Percentiles rank a stretch among this genome's conserved stretches.
Conservation (phyloP, 108 stramenopile species). For the Cylindrotheca fusiformis region DNA sequence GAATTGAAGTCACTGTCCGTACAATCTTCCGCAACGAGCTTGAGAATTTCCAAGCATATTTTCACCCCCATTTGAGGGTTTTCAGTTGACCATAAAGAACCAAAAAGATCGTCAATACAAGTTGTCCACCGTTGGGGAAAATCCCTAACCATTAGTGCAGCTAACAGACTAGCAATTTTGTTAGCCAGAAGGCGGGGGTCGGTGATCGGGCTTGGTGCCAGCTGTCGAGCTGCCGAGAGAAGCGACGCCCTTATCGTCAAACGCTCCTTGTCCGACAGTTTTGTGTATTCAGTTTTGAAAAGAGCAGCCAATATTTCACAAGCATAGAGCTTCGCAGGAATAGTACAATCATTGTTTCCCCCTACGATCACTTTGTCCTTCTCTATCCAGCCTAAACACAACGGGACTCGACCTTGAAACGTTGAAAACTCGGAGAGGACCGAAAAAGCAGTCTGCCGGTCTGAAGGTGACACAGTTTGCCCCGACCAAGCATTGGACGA, state of each 20-base stretch:
- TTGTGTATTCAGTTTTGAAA: conserved; percentile 53
- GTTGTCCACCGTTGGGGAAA: conserved; percentile 88
- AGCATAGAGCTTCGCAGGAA: conserved; percentile 73
- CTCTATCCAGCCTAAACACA: conserved; percentile 51
- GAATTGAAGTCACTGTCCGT: conserved; percentile 91
- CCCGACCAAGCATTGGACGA: conserved; percentile 44
- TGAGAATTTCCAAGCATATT: conserved; percentile 74
- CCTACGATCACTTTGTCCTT: conserved; percentile 26
- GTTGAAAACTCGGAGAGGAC: conserved; percentile 69
- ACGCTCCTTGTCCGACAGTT: conserved; percentile 61
- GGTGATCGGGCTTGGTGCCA: conserved; percentile 19
- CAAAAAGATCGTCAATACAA: conserved; percentile 63
- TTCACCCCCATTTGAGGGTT: conserved; percentile 53
- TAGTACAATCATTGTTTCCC: conserved; percentile 52
- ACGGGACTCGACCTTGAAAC: conserved; percentile 58
- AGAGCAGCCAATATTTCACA: conserved; percentile 59
- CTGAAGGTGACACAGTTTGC: conserved; percentile 35
- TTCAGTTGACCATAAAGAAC: conserved; percentile 56
- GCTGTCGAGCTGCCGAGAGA: conserved; percentile 50
- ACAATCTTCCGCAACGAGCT: conserved; percentile 84
- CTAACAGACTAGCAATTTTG: conserved; percentile 70
- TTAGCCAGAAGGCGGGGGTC: conserved; percentile 55
- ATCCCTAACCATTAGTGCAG: conserved; percentile 69
- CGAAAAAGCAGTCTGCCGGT: conserved; percentile 62
- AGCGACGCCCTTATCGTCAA: conserved; percentile 55